A percentile compares a stretch with the other conserved stretches of the same genome.
phyloP scores from a whole-genome alignment of 495 filamentous ascomycete genomes.

The Penicillium paradoxum region DNA sequence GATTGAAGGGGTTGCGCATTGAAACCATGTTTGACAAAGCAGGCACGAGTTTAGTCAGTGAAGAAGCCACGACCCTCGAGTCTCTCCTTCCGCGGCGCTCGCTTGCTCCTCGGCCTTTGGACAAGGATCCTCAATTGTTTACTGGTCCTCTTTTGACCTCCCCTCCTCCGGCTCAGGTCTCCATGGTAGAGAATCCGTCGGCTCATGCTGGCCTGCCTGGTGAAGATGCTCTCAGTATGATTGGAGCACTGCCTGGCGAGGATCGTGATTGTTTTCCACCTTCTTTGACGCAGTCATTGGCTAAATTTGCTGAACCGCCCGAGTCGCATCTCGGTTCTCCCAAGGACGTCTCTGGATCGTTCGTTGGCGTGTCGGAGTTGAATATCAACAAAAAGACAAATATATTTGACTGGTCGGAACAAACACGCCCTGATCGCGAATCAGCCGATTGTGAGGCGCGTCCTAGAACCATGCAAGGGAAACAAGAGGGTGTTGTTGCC shows the following conservation, averaged over 20 bases:
- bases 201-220: slow-evolving; percentile 26
- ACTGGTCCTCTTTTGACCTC: slow-evolving; percentile 44
- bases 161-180: slow-evolving; percentile 39
- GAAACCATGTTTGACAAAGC: slow-evolving; percentile 89
- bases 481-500: slow-evolving; percentile 61
- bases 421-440: slow-evolving; percentile 50
- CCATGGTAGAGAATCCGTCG: slow-evolving; percentile 11
- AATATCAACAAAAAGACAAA: slow-evolving; percentile 32
- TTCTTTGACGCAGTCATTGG: slow-evolving; percentile 1
- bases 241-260: slow-evolving; percentile 31
- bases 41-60: slow-evolving; percentile 48
- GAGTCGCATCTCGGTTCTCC: not conserved
- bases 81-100: slow-evolving; percentile 42
- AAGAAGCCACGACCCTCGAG: slow-evolving; percentile 55
- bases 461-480: slow-evolving; percentile 87
- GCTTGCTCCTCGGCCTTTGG: slow-evolving; percentile 28
- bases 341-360: not conserved
- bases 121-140: slow-evolving; percentile 25
- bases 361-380: slow-evolving; percentile 12
- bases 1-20: slow-evolving; percentile 54
- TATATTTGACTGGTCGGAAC: slow-evolving; percentile 87
- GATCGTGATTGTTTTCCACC: slow-evolving; percentile 6
- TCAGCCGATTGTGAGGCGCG: slow-evolving; percentile 52
- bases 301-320: slow-evolving; percentile 1
- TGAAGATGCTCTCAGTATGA: slow-evolving; percentile 31